A percentile compares a stretch with the other conserved stretches of the same genome.
These are phyloP conservation scores for Rhodamnia rubescens DNA, from an alignment of 345 rosid species.

Conservation along the genomic window DNA sequence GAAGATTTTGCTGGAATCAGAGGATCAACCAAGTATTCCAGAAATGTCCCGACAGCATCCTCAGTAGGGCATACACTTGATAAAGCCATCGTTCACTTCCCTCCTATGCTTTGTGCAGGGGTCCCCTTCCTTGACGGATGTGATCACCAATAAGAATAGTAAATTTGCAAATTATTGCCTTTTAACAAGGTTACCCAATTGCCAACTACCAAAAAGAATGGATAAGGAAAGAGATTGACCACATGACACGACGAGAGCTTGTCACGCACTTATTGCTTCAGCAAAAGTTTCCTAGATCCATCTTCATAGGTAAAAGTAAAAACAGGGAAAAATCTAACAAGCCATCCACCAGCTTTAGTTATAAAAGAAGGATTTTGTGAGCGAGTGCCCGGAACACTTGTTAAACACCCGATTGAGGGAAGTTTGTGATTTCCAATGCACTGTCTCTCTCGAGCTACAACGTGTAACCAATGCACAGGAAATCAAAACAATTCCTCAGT, in stretches of 20 bases:
- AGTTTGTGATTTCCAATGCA: not conserved
- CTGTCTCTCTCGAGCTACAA: not conserved
- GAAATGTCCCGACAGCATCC: conserved; percentile 47
- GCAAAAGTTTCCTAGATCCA: not conserved
- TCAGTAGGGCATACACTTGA: conserved; percentile 46
- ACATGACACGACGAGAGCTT: not conserved
- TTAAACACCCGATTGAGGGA: not conserved
- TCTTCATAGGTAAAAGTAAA: not conserved
- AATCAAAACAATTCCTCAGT: not conserved
- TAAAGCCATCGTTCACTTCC: conserved; percentile 2
- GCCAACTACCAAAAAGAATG: not conserved
- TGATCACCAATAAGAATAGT: not conserved
- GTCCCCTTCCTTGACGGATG: not conserved
- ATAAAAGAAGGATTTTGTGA: not conserved
- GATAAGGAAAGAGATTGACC: not conserved
- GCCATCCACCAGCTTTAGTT: not conserved
- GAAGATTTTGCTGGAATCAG: conserved; percentile 37
- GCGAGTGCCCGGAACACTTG: not conserved
- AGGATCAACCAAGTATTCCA: conserved; percentile 64
- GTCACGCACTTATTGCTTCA: not conserved
- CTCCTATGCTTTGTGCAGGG: not conserved
- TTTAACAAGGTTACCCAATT: not conserved
- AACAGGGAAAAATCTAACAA: not conserved
- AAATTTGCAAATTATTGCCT: not conserved
- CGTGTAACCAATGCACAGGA: not conserved